These are phyloP conservation scores for Neocallimastix lanati DNA, from an alignment of 192 early-diverging fungal species.

Conservation along the genomic window DNA sequence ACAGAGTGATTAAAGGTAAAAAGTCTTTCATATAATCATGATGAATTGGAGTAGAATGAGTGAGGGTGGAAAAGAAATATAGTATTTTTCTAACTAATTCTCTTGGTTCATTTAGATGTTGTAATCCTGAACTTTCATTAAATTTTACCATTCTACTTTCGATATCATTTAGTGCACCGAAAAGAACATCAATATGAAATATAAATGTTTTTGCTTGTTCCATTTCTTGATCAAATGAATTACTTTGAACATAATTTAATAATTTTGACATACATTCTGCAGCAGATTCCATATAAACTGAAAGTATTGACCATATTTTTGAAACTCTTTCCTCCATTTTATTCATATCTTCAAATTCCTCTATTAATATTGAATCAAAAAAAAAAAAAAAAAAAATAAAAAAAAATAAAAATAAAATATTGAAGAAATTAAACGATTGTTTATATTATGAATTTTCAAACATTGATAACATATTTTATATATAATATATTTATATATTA, in stretches of 20 bases:
- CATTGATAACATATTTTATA: too few species aligned
- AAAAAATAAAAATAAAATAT: too few species aligned
- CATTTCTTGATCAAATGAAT: constrained; percentile 54
- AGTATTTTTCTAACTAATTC: constrained; percentile 88
- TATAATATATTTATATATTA: too few species aligned
- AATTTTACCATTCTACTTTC: constrained; percentile 47
- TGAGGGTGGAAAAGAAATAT: constrained; percentile 80
- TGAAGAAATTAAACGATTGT: too few species aligned
- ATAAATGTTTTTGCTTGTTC: constrained; percentile 71
- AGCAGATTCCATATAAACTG: constrained; percentile 86
- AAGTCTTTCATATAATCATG: constrained; percentile 58
- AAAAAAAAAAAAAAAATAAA: too few species aligned
- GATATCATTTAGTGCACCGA: constrained; percentile 70
- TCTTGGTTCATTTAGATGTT: constrained; percentile 71
- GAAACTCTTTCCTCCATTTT: constrained; percentile 74
- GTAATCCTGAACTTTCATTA: constrained; percentile 32
- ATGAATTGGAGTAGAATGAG: constrained; percentile 23
- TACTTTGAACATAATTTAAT: constrained; percentile 69
- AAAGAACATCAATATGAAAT: constrained; percentile 78
- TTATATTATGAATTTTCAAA: too few species aligned
- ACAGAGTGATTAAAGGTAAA: constrained; percentile 70
- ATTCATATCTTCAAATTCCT: neutral
- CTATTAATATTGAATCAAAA: too few species aligned
- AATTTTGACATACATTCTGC: constrained; percentile 90
- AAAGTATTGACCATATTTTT: constrained; percentile 74